phyloP scores from a whole-genome alignment of 768 basidiomycete genomes.

The Boletus barrowsii region DNA sequence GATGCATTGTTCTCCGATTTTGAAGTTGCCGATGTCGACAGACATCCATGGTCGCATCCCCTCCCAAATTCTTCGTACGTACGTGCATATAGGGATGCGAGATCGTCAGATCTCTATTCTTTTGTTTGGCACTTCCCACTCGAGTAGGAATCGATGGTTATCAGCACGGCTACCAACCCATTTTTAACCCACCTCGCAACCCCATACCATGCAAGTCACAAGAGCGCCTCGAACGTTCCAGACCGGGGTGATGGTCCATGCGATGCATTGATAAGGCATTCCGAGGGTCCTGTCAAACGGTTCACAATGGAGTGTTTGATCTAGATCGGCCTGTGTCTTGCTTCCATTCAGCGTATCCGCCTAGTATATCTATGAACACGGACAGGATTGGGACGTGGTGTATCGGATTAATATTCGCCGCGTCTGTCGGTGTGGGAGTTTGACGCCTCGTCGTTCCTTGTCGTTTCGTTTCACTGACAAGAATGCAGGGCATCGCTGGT shows the following conservation, averaged over 20 bases:
- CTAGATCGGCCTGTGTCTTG: slow-evolving; percentile 1
- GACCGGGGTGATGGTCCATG: background rate
- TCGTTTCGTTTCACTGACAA: no score
- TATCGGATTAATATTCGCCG: background rate
- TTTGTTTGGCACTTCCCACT: background rate
- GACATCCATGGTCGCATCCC: background rate
- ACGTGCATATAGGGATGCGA: no score
- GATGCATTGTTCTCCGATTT: background rate
- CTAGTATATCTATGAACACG: background rate
- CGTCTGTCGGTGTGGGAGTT: no score
- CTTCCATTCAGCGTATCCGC: background rate
- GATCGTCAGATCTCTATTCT: slow-evolving; percentile 2
- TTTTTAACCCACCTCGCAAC: background rate
- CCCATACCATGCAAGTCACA: background rate
- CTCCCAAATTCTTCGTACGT: no score
- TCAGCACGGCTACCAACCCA: background rate
- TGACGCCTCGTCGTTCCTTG: no score
- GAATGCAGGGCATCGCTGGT: no score
- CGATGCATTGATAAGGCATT: background rate
- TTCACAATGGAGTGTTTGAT: background rate
- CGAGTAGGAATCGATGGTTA: background rate
- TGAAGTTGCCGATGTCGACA: background rate
- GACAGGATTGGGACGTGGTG: background rate
- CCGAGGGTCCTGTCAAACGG: background rate
- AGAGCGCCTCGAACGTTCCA: slow-evolving; percentile 5